Evolutionary conservation across 306 rosid genomes (phyloP).

Genomic region (Begonia masoniana): DNA sequence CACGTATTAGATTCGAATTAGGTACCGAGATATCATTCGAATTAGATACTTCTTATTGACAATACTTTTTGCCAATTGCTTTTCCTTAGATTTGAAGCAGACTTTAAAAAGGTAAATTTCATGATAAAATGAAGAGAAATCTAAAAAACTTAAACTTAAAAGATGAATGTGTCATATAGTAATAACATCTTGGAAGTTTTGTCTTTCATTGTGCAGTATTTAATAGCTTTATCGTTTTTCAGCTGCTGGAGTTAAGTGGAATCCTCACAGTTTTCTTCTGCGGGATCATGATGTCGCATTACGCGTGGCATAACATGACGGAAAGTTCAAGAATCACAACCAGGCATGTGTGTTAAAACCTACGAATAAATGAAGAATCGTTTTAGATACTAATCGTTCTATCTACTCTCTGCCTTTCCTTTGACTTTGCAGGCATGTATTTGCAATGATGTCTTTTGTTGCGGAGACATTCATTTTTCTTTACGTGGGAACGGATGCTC

Average conservation of each 20-base stretch:
- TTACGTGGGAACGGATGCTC: constrained; percentile 92
- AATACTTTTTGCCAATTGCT: too few species aligned
- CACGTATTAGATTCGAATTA: too few species aligned
- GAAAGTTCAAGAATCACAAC: constrained; percentile 65
- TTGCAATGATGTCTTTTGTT: constrained; percentile 77
- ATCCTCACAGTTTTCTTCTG: constrained; percentile 95
- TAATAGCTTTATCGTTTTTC: constrained; percentile 4
- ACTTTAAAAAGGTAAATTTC: too few species aligned
- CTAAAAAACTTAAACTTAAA: too few species aligned
- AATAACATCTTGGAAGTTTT: too few species aligned
- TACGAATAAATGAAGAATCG: constrained; percentile 2
- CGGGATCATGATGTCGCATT: constrained; percentile 84
- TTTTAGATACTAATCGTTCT: constrained; percentile 1
- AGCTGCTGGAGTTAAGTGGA: constrained; percentile 77
- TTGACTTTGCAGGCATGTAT: constrained; percentile 50
- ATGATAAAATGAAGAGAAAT: too few species aligned
- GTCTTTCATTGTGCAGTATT: too few species aligned
- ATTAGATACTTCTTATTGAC: too few species aligned
- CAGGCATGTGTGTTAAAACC: constrained; percentile 31
- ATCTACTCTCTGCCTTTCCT: constrained; percentile 9
- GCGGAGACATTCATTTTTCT: constrained; percentile 89
- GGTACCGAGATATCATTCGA: too few species aligned
- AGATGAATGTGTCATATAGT: too few species aligned
- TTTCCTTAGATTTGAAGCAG: too few species aligned
- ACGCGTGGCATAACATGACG: constrained; percentile 73